Evolutionary conservation across 495 filamentous ascomycete species (phyloP).

Genomic region (Glonium stellatum): DNA sequence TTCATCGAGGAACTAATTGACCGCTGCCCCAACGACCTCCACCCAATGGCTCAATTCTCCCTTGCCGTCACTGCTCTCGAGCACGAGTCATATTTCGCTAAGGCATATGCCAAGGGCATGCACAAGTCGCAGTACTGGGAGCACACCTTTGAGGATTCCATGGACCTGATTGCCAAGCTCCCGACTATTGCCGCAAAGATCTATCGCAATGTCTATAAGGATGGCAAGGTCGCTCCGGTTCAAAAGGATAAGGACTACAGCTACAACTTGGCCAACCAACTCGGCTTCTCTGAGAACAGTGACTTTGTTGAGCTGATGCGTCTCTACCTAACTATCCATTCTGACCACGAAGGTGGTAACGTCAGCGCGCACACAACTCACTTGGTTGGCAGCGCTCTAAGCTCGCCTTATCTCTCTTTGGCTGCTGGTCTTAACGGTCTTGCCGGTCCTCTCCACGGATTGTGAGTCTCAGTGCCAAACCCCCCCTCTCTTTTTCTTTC

Average conservation of each 20-base stretch:
- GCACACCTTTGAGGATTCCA: conserved; percentile 98
- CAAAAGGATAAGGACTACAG: conserved; percentile 98
- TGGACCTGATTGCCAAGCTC: conserved; percentile 99
- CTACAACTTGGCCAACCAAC: conserved; percentile 98
- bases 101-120: conserved; percentile 96
- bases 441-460: conserved; percentile 94
- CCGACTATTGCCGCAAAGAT: conserved; percentile 95
- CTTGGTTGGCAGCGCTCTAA: conserved; percentile 92
- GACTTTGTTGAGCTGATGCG: conserved; percentile 98
- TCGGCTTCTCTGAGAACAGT: conserved; percentile 88
- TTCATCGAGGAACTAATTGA: conserved; percentile 99
- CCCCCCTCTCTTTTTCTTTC: too few species aligned
- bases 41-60: conserved; percentile 99
- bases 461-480: conserved; percentile 41
- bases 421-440: conserved; percentile 95
- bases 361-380: conserved; percentile 98
- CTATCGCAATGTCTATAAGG: conserved; percentile 99
- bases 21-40: conserved; percentile 94
- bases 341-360: conserved; percentile 95
- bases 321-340: conserved; percentile 98
- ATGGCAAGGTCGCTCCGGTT: conserved; percentile 90
- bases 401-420: conserved; percentile 93
- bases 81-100: conserved; percentile 93
- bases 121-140: conserved; percentile 99
- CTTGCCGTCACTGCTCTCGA: conserved; percentile 95